A percentile compares a stretch with the other conserved stretches of the same genome.
Conservation (phyloP, 2,329 filamentous ascomycete species). For the Westerdykella sp. region DNA sequence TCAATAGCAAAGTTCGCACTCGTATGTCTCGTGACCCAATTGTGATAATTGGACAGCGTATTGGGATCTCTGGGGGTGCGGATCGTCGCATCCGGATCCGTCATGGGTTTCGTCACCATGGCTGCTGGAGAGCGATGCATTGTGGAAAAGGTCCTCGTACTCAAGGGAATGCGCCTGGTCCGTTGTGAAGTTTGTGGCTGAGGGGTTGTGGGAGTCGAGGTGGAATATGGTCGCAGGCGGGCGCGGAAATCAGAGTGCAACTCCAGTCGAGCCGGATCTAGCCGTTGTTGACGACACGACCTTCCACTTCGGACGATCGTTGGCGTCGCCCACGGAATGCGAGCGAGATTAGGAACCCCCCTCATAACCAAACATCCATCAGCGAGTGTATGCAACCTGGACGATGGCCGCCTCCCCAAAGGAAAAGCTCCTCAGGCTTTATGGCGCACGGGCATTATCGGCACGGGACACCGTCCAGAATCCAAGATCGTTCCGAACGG, state of each 20-base stretch:
- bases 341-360: not conserved
- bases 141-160: constrained; percentile 5
- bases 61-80: constrained; percentile 67
- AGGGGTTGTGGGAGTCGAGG: not conserved
- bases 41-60: constrained; percentile 85
- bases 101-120: constrained; percentile 36
- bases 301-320: constrained; percentile 3
- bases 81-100: constrained; percentile 31
- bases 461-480: no score
- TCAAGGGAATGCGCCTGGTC: constrained; percentile 1
- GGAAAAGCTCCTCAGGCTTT: no score
- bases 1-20: constrained; percentile 75
- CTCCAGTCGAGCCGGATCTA: not conserved
- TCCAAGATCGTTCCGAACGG: no score
- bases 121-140: constrained; percentile 25
- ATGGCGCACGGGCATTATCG: no score
- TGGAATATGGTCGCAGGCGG: constrained; percentile 2
- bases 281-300: not conserved
- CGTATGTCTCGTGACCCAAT: constrained; percentile 79
- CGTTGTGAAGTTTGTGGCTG: not conserved
- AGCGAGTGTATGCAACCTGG: no score
- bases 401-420: no score
- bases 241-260: constrained; percentile 2
- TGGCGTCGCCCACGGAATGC: not conserved
- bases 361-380: no score